Base-by-base conservation (phyloP, 1,284 basidiomycete species). In the Papiliotrema laurentii region DNA sequence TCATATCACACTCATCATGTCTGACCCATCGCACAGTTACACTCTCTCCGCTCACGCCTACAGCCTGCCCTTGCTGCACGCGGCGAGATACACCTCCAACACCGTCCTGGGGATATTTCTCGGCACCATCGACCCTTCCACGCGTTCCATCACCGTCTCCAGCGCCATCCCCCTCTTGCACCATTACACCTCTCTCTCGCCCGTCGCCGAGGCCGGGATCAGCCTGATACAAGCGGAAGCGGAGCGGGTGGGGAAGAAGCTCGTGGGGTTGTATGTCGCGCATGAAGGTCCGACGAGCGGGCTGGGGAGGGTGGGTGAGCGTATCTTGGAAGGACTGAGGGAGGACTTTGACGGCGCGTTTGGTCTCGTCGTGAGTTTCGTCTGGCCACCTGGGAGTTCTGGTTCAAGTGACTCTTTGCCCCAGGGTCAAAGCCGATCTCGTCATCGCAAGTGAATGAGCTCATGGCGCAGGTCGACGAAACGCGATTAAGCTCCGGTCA, bases 21-120 rank as follows among this genome's bases (percentile, higher is more conserved):
- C 40, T 26, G 37, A 13, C n/a, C 16, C 40, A 16, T 16, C 40
- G 4, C n/a, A 26, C 24, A 42, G 25, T 3, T 42, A 42, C 26
- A 51, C 49, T 18, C 53, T 71, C 45, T 43, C 51, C 2, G 22
- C 62, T 0, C 10, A 39, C 18, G 54, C 66, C 2, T 69, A 67
- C 50, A 41, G 61, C 22, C 39, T 69, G 0, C 66, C 67, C 4
- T 55, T 71, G n/a, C 57, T 69, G 0, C 69, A 71, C 45, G 61
- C 67, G 4, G 67, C 67, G 10, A 48, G 61, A 25, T 65, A 73
- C 56, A 71, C 72, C 0, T 62, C 66, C 2, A 53, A 55, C 5
- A 65, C 68, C 19, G 60, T 71, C 35, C 50, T 62, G n/a, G 75
- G 75, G n/a, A 54, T 76, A 25, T 67, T 77, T 45, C 60, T 76